A percentile compares a stretch with the other conserved stretches of the same genome.
Conservation (phyloP, 139 green algal genomes). For the Limnomonas spitsbergensis region DNA sequence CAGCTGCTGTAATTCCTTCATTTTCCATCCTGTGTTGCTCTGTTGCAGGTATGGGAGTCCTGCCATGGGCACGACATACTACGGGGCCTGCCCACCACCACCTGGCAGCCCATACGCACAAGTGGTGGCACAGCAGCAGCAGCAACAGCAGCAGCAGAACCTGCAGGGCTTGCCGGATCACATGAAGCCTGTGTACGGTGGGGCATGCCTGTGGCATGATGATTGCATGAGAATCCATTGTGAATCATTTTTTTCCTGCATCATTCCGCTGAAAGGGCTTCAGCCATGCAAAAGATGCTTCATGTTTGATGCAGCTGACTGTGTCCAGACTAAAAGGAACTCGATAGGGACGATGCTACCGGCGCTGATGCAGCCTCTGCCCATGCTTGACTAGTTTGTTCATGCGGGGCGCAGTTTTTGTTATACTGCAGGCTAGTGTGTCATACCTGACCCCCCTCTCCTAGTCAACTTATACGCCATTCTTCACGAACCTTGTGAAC, state of each 20-base stretch:
- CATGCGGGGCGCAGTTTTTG: too few species aligned
- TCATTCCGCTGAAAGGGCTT: too few species aligned
- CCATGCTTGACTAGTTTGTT: too few species aligned
- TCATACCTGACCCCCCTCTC: too few species aligned
- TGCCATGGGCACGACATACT: background rate
- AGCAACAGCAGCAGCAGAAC: background rate
- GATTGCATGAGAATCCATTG: background rate
- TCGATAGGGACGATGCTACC: too few species aligned
- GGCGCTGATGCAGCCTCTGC: too few species aligned
- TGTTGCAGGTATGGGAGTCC: background rate
- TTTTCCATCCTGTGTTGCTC: background rate
- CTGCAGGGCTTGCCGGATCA: background rate
- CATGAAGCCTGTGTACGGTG: background rate
- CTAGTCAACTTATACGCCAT: too few species aligned
- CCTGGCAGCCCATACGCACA: background rate
- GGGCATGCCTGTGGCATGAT: background rate
- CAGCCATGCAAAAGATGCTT: slow-evolving; percentile 2
- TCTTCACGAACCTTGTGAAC: too few species aligned
- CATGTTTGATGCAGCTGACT: background rate
- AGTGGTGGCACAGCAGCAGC: background rate
- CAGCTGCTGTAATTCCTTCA: too few species aligned
- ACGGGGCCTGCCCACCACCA: background rate
- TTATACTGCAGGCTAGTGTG: too few species aligned
- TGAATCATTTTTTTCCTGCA: too few species aligned
- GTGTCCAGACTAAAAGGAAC: background rate